Conservation (phyloP, 139 green algal genomes). For the Tetratostichococcus sp. region DNA sequence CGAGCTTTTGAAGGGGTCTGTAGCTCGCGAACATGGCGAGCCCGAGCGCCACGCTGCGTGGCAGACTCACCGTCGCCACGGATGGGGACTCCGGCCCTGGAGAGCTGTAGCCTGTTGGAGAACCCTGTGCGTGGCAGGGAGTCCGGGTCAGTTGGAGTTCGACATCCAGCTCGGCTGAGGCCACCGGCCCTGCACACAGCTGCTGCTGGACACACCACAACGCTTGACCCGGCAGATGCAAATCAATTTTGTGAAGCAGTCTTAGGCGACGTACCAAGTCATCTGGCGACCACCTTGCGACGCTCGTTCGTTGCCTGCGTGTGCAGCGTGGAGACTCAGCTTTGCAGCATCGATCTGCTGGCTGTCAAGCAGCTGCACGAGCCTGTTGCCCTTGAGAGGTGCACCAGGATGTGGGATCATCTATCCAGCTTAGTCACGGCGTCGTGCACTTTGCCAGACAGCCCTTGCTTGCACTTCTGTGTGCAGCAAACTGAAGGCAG, state of each 20-base stretch:
- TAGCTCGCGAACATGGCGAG: too few species aligned
- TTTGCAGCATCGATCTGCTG: too few species aligned
- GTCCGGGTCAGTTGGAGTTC: neutral
- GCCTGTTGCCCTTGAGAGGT: neutral
- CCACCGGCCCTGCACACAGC: neutral
- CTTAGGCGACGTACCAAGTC: neutral
- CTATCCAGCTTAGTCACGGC: neutral
- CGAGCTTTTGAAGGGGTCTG: too few species aligned
- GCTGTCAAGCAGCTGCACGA: neutral
- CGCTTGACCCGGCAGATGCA: neutral
- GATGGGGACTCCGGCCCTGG: neutral
- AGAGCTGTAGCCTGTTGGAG: neutral
- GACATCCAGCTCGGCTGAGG: neutral
- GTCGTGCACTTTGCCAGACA: neutral
- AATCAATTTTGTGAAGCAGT: neutral
- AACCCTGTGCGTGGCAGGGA: neutral
- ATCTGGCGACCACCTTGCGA: neutral
- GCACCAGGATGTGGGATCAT: too few species aligned
- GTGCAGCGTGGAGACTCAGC: neutral
- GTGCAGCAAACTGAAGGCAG: too few species aligned
- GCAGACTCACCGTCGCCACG: neutral
- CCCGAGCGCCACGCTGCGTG: too few species aligned
- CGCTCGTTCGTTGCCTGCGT: neutral
- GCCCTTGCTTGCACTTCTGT: too few species aligned
- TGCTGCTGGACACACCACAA: neutral